phyloP scores from a whole-genome alignment of 257 asterid genomes.

The Jaltomata sinuosa region DNA sequence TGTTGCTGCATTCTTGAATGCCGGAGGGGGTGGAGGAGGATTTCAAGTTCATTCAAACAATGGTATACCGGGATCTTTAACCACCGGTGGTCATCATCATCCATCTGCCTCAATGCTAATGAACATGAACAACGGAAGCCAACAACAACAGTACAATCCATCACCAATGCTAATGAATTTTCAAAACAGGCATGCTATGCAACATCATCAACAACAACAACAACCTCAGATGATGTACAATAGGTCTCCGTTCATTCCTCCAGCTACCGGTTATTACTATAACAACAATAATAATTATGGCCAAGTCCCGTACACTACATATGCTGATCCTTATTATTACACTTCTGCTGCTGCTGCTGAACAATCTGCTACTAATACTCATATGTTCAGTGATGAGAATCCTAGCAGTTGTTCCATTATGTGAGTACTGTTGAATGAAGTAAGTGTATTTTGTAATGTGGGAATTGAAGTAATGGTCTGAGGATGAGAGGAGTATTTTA shows the following conservation, averaged over 20 bases:
- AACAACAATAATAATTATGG: slow-evolving; percentile 23
- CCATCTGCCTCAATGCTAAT: slow-evolving; percentile 22
- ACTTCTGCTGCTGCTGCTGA: slow-evolving; percentile 4
- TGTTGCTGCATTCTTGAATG: slow-evolving; percentile 1
- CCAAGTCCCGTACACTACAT: slow-evolving; percentile 18
- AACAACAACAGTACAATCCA: slow-evolving; percentile 11
- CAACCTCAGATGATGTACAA: slow-evolving; percentile 68
- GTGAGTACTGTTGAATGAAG: slow-evolving; percentile 18
- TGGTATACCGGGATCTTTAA: slow-evolving; percentile 11
- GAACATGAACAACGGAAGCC: slow-evolving; percentile 22
- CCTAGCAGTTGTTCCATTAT: slow-evolving; percentile 52
- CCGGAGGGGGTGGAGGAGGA: slow-evolving; percentile 4
- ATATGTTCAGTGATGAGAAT: slow-evolving; percentile 59
- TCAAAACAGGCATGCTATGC: slow-evolving; percentile 44
- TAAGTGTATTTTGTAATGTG: slow-evolving; percentile 7
- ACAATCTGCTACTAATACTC: slow-evolving; percentile 17
- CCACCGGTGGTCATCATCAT: slow-evolving; percentile 24
- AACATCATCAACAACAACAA: neutral
- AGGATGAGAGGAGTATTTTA: slow-evolving; percentile 2
- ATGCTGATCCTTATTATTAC: slow-evolving; percentile 6
- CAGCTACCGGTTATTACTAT: slow-evolving; percentile 47
- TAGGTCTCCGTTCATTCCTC: slow-evolving; percentile 41
- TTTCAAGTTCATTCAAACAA: slow-evolving; percentile 10
- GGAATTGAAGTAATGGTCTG: slow-evolving; percentile 6
- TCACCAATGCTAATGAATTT: slow-evolving; percentile 41